Conservation (phyloP, 352 stramenopile genomes). For the Globisporangium irregulare region DNA sequence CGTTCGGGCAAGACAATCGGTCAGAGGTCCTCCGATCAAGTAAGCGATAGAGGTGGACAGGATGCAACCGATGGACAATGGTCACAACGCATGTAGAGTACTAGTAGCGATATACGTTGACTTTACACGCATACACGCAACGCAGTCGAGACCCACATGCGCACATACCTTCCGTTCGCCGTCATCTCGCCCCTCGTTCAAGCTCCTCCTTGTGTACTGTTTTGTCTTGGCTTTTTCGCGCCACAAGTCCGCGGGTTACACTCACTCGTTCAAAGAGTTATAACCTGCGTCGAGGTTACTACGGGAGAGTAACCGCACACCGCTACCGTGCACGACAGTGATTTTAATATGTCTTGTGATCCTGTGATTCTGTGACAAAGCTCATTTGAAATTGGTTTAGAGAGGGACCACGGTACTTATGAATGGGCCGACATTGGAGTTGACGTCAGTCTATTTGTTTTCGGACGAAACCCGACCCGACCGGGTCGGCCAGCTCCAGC, state of each 20-base stretch:
- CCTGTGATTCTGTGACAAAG: too few relatives aligned
- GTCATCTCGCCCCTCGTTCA: constrained; percentile 2
- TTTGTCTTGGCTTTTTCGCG: constrained; percentile 13
- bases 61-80: neutral
- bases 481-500: too few relatives aligned
- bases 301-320: too few relatives aligned
- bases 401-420: too few relatives aligned
- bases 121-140: neutral
- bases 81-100: neutral
- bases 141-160: neutral
- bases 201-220: neutral
- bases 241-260: constrained; percentile 13
- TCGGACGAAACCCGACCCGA: too few relatives aligned
- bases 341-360: too few relatives aligned
- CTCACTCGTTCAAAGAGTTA: neutral
- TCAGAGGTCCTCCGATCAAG: neutral
- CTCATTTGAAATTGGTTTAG: too few relatives aligned
- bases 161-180: constrained; percentile 10
- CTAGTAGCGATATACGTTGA: neutral
- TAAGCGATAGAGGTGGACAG: neutral
- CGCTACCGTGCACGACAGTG: too few relatives aligned
- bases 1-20: neutral
- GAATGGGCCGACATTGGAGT: too few relatives aligned
- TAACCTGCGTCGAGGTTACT: neutral
- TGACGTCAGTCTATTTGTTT: too few relatives aligned